Percentiles rank a stretch among this genome's conserved stretches.
phyloP scores from a whole-genome alignment of 257 asterid species.

The Catharanthus roseus region DNA sequence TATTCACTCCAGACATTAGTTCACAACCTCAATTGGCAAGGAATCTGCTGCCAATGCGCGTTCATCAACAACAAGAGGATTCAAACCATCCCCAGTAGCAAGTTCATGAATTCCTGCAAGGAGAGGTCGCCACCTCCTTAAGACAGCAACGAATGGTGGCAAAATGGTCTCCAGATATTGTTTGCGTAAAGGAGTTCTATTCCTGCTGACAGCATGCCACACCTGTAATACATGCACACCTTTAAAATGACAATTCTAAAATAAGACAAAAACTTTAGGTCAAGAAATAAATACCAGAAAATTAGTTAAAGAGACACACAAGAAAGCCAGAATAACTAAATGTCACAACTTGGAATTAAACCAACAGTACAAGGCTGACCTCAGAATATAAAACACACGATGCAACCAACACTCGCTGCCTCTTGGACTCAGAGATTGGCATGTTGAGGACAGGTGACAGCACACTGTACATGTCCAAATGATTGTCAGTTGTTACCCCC shows the following conservation, averaged over 20 bases:
- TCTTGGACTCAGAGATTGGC: conserved; percentile 85
- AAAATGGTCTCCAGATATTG: conserved; percentile 85
- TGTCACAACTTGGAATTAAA: background rate
- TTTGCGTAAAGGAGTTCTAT: conserved; percentile 75
- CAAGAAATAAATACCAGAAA: conserved; percentile 2
- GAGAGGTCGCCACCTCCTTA: conserved; percentile 98
- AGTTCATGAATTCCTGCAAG: conserved; percentile 96
- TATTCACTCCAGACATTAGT: conserved; percentile 3
- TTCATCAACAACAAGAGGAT: conserved; percentile 89
- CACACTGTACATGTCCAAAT: conserved; percentile 56
- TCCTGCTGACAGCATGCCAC: conserved; percentile 87
- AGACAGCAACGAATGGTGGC: conserved; percentile 93
- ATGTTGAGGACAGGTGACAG: conserved; percentile 87
- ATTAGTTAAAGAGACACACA: background rate
- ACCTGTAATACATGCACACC: conserved; percentile 44
- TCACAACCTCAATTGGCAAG: conserved; percentile 80
- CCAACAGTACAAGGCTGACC: conserved; percentile 44
- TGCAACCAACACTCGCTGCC: conserved; percentile 95
- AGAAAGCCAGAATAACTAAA: background rate
- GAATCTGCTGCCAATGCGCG: conserved; percentile 98
- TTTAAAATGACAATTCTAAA: background rate
- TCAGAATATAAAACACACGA: conserved; percentile 90
- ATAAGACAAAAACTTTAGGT: background rate
- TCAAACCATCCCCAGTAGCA: conserved; percentile 84
- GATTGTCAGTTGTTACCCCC: conserved; percentile 26